Evolutionary conservation across 306 rosid species (phyloP).

Genomic region (Delonix regia): DNA sequence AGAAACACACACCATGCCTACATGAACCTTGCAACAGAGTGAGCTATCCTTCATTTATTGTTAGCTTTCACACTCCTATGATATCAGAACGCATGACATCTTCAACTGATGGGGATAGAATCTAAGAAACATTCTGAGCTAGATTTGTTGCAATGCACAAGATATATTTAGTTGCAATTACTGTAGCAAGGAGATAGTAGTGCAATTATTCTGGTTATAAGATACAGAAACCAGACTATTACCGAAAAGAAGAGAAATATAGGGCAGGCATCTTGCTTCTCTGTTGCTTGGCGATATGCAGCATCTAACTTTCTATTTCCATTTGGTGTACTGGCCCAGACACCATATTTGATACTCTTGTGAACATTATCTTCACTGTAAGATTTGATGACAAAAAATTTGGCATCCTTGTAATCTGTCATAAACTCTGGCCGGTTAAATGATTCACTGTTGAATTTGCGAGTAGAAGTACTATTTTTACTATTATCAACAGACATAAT

Average conservation of each 20-base stretch:
- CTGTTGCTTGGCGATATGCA: constrained; percentile 73
- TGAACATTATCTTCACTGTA: constrained; percentile 92
- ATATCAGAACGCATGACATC: neutral
- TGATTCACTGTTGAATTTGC: constrained; percentile 57
- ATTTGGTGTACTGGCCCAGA: constrained; percentile 94
- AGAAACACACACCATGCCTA: neutral
- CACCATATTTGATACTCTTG: constrained; percentile 88
- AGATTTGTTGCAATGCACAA: constrained; percentile 12
- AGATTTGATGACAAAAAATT: constrained; percentile 81
- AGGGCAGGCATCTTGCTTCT: constrained; percentile 70
- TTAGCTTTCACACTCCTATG: neutral
- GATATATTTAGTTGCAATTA: constrained; percentile 10
- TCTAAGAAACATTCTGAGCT: constrained; percentile 1
- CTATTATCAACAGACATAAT: constrained; percentile 53
- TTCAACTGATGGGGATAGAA: neutral
- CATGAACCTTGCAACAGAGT: neutral
- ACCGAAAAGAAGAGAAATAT: constrained; percentile 82
- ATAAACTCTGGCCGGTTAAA: constrained; percentile 64
- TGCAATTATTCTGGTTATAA: constrained; percentile 6
- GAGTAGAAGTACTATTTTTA: constrained; percentile 42
- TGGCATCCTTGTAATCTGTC: constrained; percentile 74
- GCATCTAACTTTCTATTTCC: constrained; percentile 87
- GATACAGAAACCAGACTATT: constrained; percentile 36
- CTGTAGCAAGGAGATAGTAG: neutral
- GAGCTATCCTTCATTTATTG: neutral